Base-by-base conservation (phyloP, 1,284 basidiomycete species). In the Leccinum pachyderme region DNA sequence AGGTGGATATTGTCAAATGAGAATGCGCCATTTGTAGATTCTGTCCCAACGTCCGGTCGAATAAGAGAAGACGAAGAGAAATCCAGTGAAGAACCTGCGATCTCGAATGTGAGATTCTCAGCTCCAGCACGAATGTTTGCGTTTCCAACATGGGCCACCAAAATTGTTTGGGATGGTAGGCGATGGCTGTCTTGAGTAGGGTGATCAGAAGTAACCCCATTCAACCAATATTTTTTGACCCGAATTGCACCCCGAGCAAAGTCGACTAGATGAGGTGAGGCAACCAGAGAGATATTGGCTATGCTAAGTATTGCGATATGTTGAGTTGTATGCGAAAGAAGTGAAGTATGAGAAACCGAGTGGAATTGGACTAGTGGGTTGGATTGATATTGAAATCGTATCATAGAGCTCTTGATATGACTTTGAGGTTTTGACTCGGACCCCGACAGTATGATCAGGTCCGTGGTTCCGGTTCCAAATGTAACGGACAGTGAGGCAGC, bases 201-300 rank as follows among this genome's bases (percentile, higher is more conserved):
- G n/a, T 24, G 52, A 31, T 32, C 49, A 32, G 49, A 7, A 8
- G 24, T 12, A 9, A 15, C 29, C 29, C 39, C 25, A 4, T 49
- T 57, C 24, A 50, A 46, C 52, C 49, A 67, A 35, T 64, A 58
- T 57, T 55, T 70, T 2, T 60, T 75, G 18, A 83, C 75, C 22
- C 81, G 82, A 18, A 89, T 71, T 32, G 80, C 62, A 56, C 81
- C 75, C 65, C 83, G 84, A 6, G 80, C 77, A 61, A 90, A 87
- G 35, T 76, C 71, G 65, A 90, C 80, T 24, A 88, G 72, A 57
- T 81, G 81, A 12, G 88, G 87, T 32, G 76, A 80, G 7, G 88
- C 72, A 12, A 69, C 72, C 47, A 85, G 62, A n/a, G 74, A 72
- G 27, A 82, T 57, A 33, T 78, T 72, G 8, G 77, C 78, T 12